Percentiles rank a stretch among this genome's conserved stretches.
Evolutionary conservation across 192 early-diverging fungal species (phyloP).

Genomic region (Chytriomyces confervae): DNA sequence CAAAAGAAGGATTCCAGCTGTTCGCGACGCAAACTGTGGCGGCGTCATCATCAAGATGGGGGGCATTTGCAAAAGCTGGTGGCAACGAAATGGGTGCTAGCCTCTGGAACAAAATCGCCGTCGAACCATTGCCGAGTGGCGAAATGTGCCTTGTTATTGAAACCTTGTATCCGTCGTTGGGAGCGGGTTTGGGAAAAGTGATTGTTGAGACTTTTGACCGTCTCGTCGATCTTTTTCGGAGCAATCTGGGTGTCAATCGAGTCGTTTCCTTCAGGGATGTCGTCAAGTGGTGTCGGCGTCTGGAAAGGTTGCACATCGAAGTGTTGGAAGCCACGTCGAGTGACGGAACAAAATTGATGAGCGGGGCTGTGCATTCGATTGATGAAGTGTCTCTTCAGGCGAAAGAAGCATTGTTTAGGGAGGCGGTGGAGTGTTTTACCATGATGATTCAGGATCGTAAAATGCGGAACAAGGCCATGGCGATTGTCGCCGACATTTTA

Average conservation of each 20-base stretch:
- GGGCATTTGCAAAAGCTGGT: not conserved
- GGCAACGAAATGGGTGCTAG: conserved; percentile 25
- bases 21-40: conserved; percentile 79
- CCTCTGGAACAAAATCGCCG: conserved; percentile 80
- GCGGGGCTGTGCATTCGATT: conserved; percentile 12
- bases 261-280: conserved; percentile 83
- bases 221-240: conserved; percentile 28
- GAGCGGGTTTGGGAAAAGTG: not conserved
- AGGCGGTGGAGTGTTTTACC: conserved; percentile 87
- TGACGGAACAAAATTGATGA: not conserved
- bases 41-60: not conserved
- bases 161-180: conserved; percentile 59
- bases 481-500: conserved; percentile 71
- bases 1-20: conserved; percentile 85
- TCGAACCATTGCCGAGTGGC: conserved; percentile 62
- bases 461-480: conserved; percentile 65
- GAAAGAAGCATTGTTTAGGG: conserved; percentile 76
- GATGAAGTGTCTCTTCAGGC: conserved; percentile 41
- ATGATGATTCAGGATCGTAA: conserved; percentile 77
- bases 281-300: conserved; percentile 88
- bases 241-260: conserved; percentile 46
- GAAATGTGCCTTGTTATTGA: conserved; percentile 74
- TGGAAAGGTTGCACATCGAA: conserved; percentile 49
- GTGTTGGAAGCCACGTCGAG: conserved; percentile 9
- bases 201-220: conserved; percentile 37